Evolutionary conservation across 306 rosid species (phyloP), one percentile per base, ranked within the genome.

Genomic region (Corylus americana): DNA sequence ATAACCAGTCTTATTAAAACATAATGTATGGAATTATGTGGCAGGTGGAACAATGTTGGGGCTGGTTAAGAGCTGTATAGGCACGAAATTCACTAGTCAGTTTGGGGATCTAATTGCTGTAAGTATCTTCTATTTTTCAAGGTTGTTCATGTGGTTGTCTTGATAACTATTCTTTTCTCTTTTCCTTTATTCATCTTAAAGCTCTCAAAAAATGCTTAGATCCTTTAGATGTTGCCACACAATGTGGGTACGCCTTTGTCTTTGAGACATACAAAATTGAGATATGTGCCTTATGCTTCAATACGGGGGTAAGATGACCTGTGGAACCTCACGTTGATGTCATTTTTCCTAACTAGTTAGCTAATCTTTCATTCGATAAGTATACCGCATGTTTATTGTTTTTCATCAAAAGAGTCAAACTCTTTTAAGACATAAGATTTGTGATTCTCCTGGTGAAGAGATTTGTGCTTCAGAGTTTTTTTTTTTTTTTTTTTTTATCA

Each of bases 31-130:
- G 39, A 71, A 82, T 84, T 77, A 61, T 66, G 54, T 78, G 82
- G 85, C 88, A 96, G 99, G 98, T 80, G 82, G 79, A 72, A 82
- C 92, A 78, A 85, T 96, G 96, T 83, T 96, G 86, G 97, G 96
- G 77, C 87, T 96, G 76, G 97, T 96, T 14, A 96, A 90, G 84
- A 93, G 99, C 86, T 93, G 99, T 87, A 92, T 94, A 7, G 97
- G 99, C 51, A 96, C 99, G 79, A 96, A 96, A 76, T 96, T 96
- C 79, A 96, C 99, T 1, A 76, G 97, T 78, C 99, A 96, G 83
- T 96, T 93, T 51, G 99, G 99, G 57, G 97, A 96, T 86, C 81
- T 96, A 68, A 91, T 96, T 85, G 98, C 99, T 87, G 99, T 96
- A 82, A 93, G 99, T 83, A 72, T 84, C 67, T 81, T 76, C 66